Base-by-base conservation (phyloP, 1,139 yeast species). In the Tardiomyces digboiensis region DNA sequence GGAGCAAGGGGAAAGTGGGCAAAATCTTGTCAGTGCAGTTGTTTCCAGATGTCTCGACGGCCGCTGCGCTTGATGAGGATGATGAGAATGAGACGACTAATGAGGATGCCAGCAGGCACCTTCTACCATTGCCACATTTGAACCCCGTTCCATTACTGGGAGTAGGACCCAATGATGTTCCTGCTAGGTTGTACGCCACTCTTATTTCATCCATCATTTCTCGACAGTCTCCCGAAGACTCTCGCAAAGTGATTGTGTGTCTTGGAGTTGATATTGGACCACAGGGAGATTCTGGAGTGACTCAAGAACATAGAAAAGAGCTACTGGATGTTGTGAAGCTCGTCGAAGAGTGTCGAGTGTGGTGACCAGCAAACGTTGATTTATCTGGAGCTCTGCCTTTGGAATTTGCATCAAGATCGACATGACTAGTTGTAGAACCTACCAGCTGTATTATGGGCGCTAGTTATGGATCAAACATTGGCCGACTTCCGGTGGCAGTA, bases 141-240 rank as follows among this genome's bases (percentile, higher is more conserved):
- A 60, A 63, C 2, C 67, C 70, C 2, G 52, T 54, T 51, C 53
- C 66, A 19, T 48, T 66, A 19, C 36, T 66, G 7, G 70, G 70
- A 13, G 57, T 57, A 3, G 48, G 48, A 22, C 39, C 51, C 2
- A 55, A 54, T 29, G 62, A 60, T 39, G 29, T 52, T 38, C 33
- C 48, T 2, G 53, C 67, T 55, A 23, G 49, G 53, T 50, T 65
- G n/a, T 66, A 63, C 44, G 65, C 70, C 2, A 54, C 62, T 13
- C 62, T 61, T 47, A 54, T 66, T 19, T 67, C 67, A 10, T 60
- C 68, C 2, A 42, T 64, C 43, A 54, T 66, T 3, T 53, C 61
- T 2, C 51, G 62, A 22, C 68, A 65, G 40, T 50, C 57, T 3
- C 68, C 68, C 0, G 61, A 62, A 19, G 71, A 66, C 44, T 42